phyloP scores from a whole-genome alignment of 495 filamentous ascomycete species.

The Pyronema domesticum region DNA sequence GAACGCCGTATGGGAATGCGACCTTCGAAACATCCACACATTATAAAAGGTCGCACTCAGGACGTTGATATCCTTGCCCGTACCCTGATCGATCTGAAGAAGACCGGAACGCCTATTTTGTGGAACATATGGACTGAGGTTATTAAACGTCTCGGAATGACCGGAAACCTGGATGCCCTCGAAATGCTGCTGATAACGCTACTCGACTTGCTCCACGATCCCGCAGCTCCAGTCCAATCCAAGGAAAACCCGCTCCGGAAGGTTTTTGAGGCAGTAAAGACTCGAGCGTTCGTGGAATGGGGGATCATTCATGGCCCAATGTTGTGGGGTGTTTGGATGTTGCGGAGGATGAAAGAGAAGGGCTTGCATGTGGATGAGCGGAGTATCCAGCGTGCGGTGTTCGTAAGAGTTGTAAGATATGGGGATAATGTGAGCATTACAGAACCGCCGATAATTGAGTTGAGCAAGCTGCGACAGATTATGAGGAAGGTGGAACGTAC shows the following conservation, averaged over 20 bases:
- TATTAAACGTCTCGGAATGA: constrained; percentile 19
- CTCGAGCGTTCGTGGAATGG: constrained; percentile 15
- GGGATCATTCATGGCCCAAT: constrained; percentile 11
- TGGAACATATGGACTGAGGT: constrained; percentile 15
- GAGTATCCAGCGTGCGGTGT: constrained; percentile 10
- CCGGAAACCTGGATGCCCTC: constrained; percentile 11
- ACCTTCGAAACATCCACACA: constrained; percentile 4
- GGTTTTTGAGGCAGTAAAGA: constrained; percentile 8
- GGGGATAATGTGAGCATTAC: background rate
- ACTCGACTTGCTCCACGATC: constrained; percentile 9
- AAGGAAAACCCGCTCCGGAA: constrained; percentile 13
- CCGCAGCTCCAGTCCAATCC: constrained; percentile 3
- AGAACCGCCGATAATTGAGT: too few relatives aligned
- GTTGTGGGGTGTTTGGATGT: constrained; percentile 17
- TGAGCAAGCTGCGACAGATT: constrained; percentile 1
- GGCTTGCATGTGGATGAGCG: constrained; percentile 15
- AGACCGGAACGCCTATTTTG: constrained; percentile 8
- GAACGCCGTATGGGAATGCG: constrained; percentile 9
- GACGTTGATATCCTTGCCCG: constrained; percentile 11
- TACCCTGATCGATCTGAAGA: constrained; percentile 15
- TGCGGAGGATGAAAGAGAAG: background rate
- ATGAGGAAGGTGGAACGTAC: constrained; percentile 7
- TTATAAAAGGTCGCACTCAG: constrained; percentile 3
- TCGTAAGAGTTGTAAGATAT: constrained; percentile 7
- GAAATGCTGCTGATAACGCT: constrained; percentile 10